These are phyloP conservation scores for Skeletonema tropicum DNA, from an alignment of 108 stramenopile species.

Conservation along the genomic window DNA sequence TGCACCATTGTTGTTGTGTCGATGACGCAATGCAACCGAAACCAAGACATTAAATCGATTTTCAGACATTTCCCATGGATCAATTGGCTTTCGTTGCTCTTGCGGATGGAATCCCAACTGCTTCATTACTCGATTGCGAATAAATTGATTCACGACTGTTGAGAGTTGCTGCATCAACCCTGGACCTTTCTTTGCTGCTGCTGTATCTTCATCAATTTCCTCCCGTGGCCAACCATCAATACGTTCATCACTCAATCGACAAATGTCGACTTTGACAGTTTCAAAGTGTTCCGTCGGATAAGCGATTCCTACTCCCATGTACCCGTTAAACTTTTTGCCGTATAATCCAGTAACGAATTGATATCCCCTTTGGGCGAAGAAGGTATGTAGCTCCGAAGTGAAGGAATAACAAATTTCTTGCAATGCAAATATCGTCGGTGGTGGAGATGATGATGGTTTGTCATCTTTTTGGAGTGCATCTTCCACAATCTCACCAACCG, in stretches of 20 bases:
- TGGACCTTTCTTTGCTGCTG: constrained; percentile 3
- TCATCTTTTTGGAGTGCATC: constrained; percentile 4
- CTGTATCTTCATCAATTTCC: constrained; percentile 13
- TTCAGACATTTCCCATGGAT: constrained; percentile 82
- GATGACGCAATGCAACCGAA: constrained; percentile 56
- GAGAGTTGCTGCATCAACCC: constrained; percentile 12
- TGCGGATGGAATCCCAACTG: constrained; percentile 4
- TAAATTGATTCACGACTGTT: constrained; percentile 16
- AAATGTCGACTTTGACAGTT: constrained; percentile 71
- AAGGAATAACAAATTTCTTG: constrained; percentile 87
- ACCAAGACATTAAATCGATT: constrained; percentile 76
- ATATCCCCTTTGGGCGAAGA: constrained; percentile 86
- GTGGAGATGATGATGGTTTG: background rate
- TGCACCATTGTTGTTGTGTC: background rate
- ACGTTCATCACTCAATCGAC: constrained; percentile 68
- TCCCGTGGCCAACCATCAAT: constrained; percentile 74
- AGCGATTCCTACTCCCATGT: constrained; percentile 84
- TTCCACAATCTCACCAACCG: constrained; percentile 11
- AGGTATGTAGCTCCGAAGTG: constrained; percentile 81
- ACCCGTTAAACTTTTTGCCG: constrained; percentile 91
- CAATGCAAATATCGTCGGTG: constrained; percentile 70
- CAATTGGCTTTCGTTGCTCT: constrained; percentile 20
- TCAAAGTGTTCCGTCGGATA: constrained; percentile 69
- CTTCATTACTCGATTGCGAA: constrained; percentile 14
- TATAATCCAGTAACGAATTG: constrained; percentile 89